Conservation (phyloP, 176 grass and related monocot genomes). For the Triticum timopheevii region DNA sequence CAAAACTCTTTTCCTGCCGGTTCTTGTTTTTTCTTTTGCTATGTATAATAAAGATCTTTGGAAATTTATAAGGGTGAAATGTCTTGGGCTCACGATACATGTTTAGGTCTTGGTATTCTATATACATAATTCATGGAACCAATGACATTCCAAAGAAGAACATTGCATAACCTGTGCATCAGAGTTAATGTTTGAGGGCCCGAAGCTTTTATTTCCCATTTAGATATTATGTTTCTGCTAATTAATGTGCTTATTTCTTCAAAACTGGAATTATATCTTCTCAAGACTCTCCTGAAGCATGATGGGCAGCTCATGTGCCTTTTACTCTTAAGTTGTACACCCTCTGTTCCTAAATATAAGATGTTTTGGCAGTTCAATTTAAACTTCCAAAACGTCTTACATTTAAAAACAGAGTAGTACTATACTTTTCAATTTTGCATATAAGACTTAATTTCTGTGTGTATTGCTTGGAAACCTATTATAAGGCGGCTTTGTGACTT, state of each 20-base stretch:
- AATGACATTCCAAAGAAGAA: background rate
- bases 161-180: background rate
- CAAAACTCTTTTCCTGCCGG: background rate
- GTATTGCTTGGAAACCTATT: background rate
- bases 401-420: too few species aligned
- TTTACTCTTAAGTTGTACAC: background rate
- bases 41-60: too few species aligned
- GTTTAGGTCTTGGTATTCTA: background rate
- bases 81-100: too few species aligned
- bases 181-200: background rate
- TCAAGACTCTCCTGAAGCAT: background rate
- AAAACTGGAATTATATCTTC: background rate
- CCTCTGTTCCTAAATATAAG: too few species aligned
- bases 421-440: background rate
- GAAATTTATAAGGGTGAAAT: too few species aligned
- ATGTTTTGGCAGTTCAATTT: too few species aligned
- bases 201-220: background rate
- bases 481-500: background rate
- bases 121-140: background rate
- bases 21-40: too few species aligned
- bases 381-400: too few species aligned
- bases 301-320: background rate
- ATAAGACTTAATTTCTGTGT: background rate
- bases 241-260: background rate
- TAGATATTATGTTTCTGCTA: background rate